These are phyloP conservation scores for Sarcodon aspratus DNA, from an alignment of 768 basidiomycete genomes.

Conservation along the genomic window DNA sequence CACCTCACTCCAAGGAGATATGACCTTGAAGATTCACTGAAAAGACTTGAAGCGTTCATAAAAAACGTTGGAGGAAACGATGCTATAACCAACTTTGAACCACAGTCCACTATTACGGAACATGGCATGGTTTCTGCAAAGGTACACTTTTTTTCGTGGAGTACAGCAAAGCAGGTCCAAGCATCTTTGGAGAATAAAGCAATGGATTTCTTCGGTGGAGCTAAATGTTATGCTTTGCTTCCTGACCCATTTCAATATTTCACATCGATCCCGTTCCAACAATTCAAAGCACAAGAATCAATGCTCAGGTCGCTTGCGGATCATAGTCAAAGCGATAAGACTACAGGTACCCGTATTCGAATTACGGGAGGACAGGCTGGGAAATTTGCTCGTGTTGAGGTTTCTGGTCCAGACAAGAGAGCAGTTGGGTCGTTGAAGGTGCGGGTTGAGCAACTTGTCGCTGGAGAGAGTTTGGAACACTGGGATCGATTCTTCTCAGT, in stretches of 20 bases:
- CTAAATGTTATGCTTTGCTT: conserved; percentile 17
- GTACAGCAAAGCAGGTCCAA: neutral
- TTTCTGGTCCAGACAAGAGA: conserved; percentile 42
- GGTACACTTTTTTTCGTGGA: neutral
- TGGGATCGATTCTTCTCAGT: neutral
- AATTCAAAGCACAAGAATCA: conserved; percentile 5
- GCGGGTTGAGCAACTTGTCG: conserved; percentile 40
- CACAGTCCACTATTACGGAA: neutral
- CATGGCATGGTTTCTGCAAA: neutral
- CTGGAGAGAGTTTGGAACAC: conserved; percentile 30
- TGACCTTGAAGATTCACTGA: neutral
- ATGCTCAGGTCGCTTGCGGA: conserved; percentile 16
- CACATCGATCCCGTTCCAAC: neutral
- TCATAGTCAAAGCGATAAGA: conserved; percentile 20
- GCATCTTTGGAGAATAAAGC: neutral
- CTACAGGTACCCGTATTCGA: conserved; percentile 20
- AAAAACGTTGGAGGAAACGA: neutral
- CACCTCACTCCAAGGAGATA: neutral
- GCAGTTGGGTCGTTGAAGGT: conserved; percentile 48
- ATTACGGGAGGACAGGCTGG: conserved; percentile 12
- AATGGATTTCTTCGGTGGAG: conserved; percentile 19
- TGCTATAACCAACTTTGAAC: neutral
- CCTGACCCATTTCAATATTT: conserved; percentile 9
- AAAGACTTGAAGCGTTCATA: neutral
- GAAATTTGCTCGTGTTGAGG: conserved; percentile 24